phyloP scores from a whole-genome alignment of 495 filamentous ascomycete species.

The Xylaria venustula region DNA sequence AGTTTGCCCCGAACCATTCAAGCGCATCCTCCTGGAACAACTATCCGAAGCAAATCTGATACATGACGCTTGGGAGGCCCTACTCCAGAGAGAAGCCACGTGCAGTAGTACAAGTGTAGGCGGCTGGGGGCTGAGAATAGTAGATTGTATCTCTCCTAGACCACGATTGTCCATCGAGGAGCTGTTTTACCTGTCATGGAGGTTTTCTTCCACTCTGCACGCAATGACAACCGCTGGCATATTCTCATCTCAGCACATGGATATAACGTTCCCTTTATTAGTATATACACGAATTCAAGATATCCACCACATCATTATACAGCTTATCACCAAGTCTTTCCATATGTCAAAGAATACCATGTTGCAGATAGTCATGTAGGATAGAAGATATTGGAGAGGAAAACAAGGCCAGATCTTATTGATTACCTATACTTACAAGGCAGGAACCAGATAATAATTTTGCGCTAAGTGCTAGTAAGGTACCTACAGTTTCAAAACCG shows the following conservation, averaged over 20 bases:
- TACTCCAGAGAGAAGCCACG: constrained; percentile 9
- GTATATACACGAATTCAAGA: neutral
- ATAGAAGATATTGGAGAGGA: too few relatives aligned
- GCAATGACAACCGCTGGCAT: neutral
- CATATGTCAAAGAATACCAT: neutral
- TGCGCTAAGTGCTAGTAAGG: too few relatives aligned
- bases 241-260: neutral
- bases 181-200: neutral
- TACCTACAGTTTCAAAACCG: too few relatives aligned
- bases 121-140: neutral
- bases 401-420: too few relatives aligned
- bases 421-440: too few relatives aligned
- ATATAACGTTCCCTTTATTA: neutral
- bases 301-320: neutral
- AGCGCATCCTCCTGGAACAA: neutral
- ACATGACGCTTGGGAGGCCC: neutral
- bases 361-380: neutral
- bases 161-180: neutral
- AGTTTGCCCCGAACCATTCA: neutral
- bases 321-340: neutral
- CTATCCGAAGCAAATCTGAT: neutral
- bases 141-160: neutral
- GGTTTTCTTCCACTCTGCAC: neutral
- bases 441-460: too few relatives aligned
- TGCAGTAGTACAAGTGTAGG: neutral